These are phyloP conservation scores for Beta macrorhiza DNA, from an alignment of 179 eudicot species.

Conservation along the genomic window DNA sequence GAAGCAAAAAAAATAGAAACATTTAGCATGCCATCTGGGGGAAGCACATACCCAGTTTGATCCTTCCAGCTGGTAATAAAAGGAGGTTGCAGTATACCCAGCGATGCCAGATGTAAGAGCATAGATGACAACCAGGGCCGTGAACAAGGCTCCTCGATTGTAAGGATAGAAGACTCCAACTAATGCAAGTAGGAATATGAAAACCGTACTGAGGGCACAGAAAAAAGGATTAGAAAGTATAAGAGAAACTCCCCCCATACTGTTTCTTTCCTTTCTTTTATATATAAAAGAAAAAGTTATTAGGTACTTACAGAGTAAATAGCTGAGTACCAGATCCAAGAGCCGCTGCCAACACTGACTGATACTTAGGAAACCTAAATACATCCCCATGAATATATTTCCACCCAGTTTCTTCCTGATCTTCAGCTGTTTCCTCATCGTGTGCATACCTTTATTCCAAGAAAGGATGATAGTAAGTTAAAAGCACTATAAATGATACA, in stretches of 20 bases:
- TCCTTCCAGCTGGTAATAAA: conserved; percentile 50
- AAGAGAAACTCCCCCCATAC: neutral
- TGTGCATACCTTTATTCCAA: conserved; percentile 38
- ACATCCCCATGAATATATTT: conserved; percentile 53
- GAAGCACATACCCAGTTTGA: conserved; percentile 39
- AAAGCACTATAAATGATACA: neutral
- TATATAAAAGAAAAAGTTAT: neutral
- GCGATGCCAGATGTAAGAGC: conserved; percentile 55
- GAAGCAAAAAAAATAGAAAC: neutral
- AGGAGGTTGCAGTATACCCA: conserved; percentile 46
- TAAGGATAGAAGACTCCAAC: conserved; percentile 50
- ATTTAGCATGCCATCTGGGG: neutral
- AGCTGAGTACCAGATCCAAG: conserved; percentile 49
- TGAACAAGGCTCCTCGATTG: conserved; percentile 46
- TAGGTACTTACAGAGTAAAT: conserved; percentile 40
- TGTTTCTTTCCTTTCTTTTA: too few species aligned
- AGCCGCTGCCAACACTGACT: conserved; percentile 48
- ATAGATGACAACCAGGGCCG: conserved; percentile 48
- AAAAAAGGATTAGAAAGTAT: conserved; percentile 13
- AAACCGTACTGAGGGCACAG: conserved; percentile 34
- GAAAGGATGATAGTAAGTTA: neutral
- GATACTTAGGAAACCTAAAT: conserved; percentile 43
- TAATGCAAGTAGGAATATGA: conserved; percentile 44
- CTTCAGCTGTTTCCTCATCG: conserved; percentile 52
- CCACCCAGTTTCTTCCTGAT: conserved; percentile 52